A percentile compares a stretch with the other conserved stretches of the same genome.
Evolutionary conservation across 2,329 filamentous ascomycete genomes (phyloP).

Genomic region (Torrubiellomyces zombiae): DNA sequence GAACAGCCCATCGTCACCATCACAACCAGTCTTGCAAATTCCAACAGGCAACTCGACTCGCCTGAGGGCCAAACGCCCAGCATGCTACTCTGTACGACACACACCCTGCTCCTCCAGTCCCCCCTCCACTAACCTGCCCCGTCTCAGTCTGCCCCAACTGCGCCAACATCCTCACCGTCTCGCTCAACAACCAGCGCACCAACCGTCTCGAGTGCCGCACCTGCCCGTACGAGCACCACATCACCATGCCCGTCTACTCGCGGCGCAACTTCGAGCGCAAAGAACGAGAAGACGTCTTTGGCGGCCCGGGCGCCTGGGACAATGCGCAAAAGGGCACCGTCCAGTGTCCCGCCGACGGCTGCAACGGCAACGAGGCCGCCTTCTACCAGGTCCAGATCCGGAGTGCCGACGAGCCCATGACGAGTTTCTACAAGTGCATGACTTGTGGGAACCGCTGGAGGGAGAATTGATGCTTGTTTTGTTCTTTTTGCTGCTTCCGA

Average conservation of each 20-base stretch:
- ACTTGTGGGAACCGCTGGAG: constrained; percentile 48
- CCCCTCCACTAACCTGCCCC: constrained; percentile 1
- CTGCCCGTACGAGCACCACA: constrained; percentile 79
- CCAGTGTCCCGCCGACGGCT: constrained; percentile 68
- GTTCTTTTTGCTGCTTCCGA: not conserved
- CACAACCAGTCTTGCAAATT: too few relatives aligned
- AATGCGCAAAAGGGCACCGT: constrained; percentile 74
- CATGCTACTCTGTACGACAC: constrained; percentile 49
- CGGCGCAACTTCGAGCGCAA: constrained; percentile 77
- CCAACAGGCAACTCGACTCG: too few relatives aligned
- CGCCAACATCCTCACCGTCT: constrained; percentile 69
- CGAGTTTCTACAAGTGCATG: constrained; percentile 81
- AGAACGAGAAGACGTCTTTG: constrained; percentile 79
- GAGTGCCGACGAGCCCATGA: constrained; percentile 97
- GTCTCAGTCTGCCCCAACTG: constrained; percentile 61
- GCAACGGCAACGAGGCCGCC: constrained; percentile 70
- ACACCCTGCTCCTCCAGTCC: constrained; percentile 4
- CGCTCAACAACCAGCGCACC: constrained; percentile 33
- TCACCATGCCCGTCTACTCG: constrained; percentile 62
- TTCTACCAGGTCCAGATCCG: constrained; percentile 97
- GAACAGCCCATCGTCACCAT: too few relatives aligned
- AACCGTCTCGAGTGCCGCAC: constrained; percentile 93
- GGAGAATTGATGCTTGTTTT: constrained; percentile 31
- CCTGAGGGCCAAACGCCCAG: too few relatives aligned
- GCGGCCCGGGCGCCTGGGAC: constrained; percentile 74